Conservation (phyloP, 2,329 filamentous ascomycete genomes). For the Chaetoscypha palmicola region DNA sequence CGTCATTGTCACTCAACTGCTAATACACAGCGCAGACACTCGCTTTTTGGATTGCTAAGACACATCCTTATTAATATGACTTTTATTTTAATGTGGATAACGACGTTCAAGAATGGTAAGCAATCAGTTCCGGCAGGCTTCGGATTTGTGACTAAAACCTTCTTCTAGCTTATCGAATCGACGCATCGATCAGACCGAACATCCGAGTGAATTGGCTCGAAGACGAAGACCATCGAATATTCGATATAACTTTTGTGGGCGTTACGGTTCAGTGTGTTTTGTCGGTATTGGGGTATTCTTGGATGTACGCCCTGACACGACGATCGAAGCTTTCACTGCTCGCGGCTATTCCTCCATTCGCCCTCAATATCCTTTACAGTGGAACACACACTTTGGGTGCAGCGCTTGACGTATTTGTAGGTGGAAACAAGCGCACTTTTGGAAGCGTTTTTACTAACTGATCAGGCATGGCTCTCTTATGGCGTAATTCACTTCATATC, state of each 20-base stretch:
- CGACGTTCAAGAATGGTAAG: constrained; percentile 28
- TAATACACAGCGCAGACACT: constrained; percentile 23
- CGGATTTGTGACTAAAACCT: neutral
- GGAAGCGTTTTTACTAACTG: constrained; percentile 55
- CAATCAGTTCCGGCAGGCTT: neutral
- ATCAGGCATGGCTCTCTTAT: constrained; percentile 79
- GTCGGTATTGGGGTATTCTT: constrained; percentile 19
- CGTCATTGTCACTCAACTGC: too few relatives aligned
- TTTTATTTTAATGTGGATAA: constrained; percentile 27
- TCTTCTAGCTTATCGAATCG: constrained; percentile 23
- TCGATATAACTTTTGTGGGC: constrained; percentile 21
- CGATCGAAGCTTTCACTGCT: constrained; percentile 23
- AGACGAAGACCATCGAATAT: constrained; percentile 19
- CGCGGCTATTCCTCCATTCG: constrained; percentile 22
- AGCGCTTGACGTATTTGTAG: constrained; percentile 24
- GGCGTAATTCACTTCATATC: constrained; percentile 83
- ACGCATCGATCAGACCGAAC: constrained; percentile 22
- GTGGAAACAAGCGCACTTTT: constrained; percentile 1
- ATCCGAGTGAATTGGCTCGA: constrained; percentile 26
- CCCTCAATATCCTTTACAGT: constrained; percentile 73
- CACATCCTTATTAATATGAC: constrained; percentile 27
- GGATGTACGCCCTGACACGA: constrained; percentile 25
- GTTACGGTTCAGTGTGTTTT: constrained; percentile 20
- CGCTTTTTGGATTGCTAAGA: constrained; percentile 24
- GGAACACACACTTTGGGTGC: constrained; percentile 59